Conservation (phyloP, 2,329 filamentous ascomycete genomes). For the Pseudopyricularia javanii region DNA sequence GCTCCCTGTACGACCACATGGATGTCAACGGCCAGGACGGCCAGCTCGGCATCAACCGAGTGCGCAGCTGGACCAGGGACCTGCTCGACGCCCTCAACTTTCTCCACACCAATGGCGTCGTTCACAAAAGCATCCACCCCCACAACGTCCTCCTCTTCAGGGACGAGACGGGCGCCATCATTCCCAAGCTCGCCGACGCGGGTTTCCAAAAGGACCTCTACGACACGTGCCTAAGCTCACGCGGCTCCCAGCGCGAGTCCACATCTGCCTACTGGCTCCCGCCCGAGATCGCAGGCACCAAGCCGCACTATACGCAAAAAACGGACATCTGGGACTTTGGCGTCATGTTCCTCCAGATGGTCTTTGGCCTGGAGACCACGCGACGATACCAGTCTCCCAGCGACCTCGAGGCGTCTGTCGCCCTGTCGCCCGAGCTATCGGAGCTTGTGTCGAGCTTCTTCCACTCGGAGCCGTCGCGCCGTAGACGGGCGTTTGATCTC, state of each 20-base stretch:
- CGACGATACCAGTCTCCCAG: slow-evolving; percentile 70
- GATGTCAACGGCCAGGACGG: slow-evolving; percentile 67
- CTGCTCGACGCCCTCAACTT: slow-evolving; percentile 80
- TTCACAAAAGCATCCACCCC: slow-evolving; percentile 73
- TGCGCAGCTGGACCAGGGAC: slow-evolving; percentile 84
- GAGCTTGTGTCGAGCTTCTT: slow-evolving; percentile 80
- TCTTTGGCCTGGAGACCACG: slow-evolving; percentile 70
- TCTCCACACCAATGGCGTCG: slow-evolving; percentile 71
- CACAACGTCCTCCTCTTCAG: slow-evolving; percentile 69
- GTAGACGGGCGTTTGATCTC: slow-evolving; percentile 68
- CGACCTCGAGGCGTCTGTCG: slow-evolving; percentile 57
- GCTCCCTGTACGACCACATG: slow-evolving; percentile 70
- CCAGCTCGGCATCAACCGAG: slow-evolving; percentile 58
- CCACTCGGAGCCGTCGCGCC: slow-evolving; percentile 69
- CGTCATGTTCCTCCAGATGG: slow-evolving; percentile 84
- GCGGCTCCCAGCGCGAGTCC: slow-evolving; percentile 43
- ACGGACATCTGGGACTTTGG: slow-evolving; percentile 95
- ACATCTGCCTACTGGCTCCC: slow-evolving; percentile 76
- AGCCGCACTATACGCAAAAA: slow-evolving; percentile 57
- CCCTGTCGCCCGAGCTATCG: slow-evolving; percentile 61
- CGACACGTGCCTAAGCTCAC: slow-evolving; percentile 36
- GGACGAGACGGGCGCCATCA: slow-evolving; percentile 53
- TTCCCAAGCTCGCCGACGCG: slow-evolving; percentile 64
- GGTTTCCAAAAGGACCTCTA: slow-evolving; percentile 60
- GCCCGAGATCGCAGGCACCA: slow-evolving; percentile 58